Base-by-base conservation (phyloP, 495 filamentous ascomycete genomes). In the Penicillium samsonianum region DNA sequence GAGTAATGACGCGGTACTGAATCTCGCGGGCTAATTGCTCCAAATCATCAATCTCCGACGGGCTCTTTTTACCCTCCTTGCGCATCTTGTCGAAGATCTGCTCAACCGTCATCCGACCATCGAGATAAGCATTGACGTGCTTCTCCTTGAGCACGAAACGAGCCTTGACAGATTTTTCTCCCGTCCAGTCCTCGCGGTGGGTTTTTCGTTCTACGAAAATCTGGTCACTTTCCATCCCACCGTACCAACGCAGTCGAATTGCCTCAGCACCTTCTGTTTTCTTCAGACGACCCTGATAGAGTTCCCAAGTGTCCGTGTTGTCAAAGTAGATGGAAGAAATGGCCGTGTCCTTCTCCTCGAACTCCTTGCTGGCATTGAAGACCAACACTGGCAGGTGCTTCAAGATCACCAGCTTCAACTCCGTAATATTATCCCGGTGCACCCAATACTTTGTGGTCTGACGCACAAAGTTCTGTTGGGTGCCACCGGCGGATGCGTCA, bases 381-480 rank as follows among this genome's bases (percentile, higher is more conserved):
- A 99, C 94, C 8, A 99, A 78, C 1, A 99, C 94, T 6, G 94
- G 94, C 54, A 99, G 81, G 78, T 99, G 94, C 83, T 98, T 97
- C 30, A 98, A 79, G 60, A 99, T 90, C 60, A 99, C 91, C 67
- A 99, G 80, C 72, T 99, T 99, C 55, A 99, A 73, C 71, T 99
- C 94, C 5, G 94, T 98, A 68, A 99, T 94, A 67, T 99, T 98
- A 71, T 99, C 95, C 8, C 90, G 90, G 64, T 99, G 94, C 48
- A 99, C 93, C 94, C 94, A 99, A 80, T 98, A 99, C 68, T 99
- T 99, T 3, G 94, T 99, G 0, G 94, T 99, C 68, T 99, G 90
- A 17, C 94, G 87, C 53, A 99, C 83, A 65, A 99, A 99, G 74
- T 90, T 99, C 64, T 91, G 94, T 74, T 99, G 94, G 54, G 80